Percentiles rank a stretch among this genome's conserved stretches.
Evolutionary conservation across 179 eudicot genomes (phyloP).

Genomic region (Beta lomatogona): DNA sequence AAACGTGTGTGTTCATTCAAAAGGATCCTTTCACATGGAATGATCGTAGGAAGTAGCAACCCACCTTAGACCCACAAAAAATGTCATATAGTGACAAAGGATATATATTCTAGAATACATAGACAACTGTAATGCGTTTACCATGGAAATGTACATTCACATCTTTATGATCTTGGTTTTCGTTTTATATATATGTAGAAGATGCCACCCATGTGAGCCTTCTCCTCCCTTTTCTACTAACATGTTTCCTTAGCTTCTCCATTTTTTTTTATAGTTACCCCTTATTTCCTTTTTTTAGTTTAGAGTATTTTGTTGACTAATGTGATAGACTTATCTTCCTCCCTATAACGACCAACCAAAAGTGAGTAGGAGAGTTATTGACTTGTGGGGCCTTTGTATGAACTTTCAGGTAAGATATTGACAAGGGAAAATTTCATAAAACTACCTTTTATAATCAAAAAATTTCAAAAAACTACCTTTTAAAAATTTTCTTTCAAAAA

Average conservation of each 20-base stretch:
- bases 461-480: too few species aligned
- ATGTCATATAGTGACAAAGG: neutral
- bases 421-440: too few species aligned
- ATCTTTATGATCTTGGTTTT: neutral
- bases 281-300: neutral
- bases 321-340: neutral
- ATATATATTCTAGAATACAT: neutral
- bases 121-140: slow-evolving; percentile 6
- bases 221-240: neutral
- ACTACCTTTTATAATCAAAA: too few species aligned
- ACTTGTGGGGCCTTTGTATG: slow-evolving; percentile 10
- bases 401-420: neutral
- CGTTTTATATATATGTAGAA: neutral
- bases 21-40: slow-evolving; percentile 11
- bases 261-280: neutral
- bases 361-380: neutral
- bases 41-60: neutral
- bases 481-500: too few species aligned
- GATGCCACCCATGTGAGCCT: slow-evolving; percentile 27
- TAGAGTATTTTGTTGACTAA: neutral
- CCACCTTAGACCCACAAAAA: neutral
- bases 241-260: neutral
- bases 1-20: slow-evolving; percentile 7
- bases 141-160: slow-evolving; percentile 3
- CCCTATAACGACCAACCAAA: neutral